A percentile compares a stretch with the other conserved stretches of the same genome.
phyloP scores from a whole-genome alignment of 768 basidiomycete species.

The Favolaschia claudopus region DNA sequence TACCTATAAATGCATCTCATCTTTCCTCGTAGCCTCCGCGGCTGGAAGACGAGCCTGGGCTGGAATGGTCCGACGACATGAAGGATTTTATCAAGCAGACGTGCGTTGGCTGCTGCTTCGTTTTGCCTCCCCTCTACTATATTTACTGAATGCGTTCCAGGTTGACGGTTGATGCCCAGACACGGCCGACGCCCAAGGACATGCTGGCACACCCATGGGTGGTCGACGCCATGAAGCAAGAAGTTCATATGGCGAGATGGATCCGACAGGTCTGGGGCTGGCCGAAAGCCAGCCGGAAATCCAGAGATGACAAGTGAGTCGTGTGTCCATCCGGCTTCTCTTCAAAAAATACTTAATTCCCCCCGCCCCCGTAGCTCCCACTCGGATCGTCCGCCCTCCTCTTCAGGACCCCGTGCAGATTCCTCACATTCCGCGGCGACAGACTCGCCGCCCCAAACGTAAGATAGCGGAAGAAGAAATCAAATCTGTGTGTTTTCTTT shows the following conservation, averaged over 20 bases:
- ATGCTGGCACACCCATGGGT: conserved; percentile 90
- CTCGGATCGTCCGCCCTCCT: no score
- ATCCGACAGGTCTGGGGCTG: conserved; percentile 86
- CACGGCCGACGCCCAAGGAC: conserved; percentile 82
- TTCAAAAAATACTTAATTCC: neutral
- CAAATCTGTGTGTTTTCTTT: no score
- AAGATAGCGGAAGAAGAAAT: no score
- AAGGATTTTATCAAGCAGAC: conserved; percentile 90
- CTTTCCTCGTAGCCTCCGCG: conserved; percentile 69
- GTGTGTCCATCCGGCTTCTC: no score
- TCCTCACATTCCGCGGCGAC: neutral
- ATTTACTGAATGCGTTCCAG: conserved; percentile 47
- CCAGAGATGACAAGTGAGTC: conserved; percentile 54
- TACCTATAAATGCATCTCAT: conserved; percentile 23
- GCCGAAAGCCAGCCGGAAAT: conserved; percentile 57
- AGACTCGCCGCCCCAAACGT: neutral
- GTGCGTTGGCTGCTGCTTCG: no score
- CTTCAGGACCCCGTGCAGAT: no score
- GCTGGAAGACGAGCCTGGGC: conserved; percentile 75
- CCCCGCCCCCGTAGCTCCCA: neutral
- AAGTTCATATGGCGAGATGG: conserved; percentile 91
- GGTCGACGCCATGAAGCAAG: conserved; percentile 73
- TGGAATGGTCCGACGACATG: conserved; percentile 83
- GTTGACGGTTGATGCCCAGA: conserved; percentile 70
- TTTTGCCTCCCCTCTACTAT: no score